Evolutionary conservation across 176 grass and related monocot genomes (phyloP), one percentile per base, ranked within the genome.

Genomic region (Avena eriantha): DNA sequence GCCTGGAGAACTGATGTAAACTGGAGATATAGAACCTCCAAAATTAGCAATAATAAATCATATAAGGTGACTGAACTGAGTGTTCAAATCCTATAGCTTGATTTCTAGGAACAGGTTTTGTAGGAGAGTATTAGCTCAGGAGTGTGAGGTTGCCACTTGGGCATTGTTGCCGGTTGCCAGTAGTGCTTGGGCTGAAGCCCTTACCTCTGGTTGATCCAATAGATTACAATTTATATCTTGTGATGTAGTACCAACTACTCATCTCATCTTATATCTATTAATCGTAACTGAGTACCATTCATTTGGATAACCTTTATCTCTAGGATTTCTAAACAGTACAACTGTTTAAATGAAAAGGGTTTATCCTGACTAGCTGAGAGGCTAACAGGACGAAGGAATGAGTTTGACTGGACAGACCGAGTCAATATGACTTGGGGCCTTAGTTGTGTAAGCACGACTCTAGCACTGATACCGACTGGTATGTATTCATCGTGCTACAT

Each of bases 1-100:
- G 50, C 82, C 15, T 91, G 90, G 91, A 92, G 75, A 90, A 89
- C 79, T 73, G 93, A 98, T 89, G 93, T 94, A 87, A 82, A 24
- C 78, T 82, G 17, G 19, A 5, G 1, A 73, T 57, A 29, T 74
- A 15, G 41, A 77, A n/a, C 26, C 39, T 83, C 68, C 67, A 81
- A 53, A 58, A 31, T 76, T 81, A 69, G 68, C 14, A 54, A 54
- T 54, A 54, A 16, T 17, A 54, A 15, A 17, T 54, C 4, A 17
- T 54, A 17, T 15, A 54, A 17, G 51, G 51, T 43, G 66, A 36
- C 18, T 64, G 48, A 79, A 86, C 60, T 46, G 21, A 69, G 49
- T 76, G 19, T 73, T 58, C 39, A 18, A 61, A 51, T 76, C 14
- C 39, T 70, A 70, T 70, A 18, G 35, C 35, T 70, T 39, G 68